Conservation (phyloP, 495 filamentous ascomycete genomes). For the Pyrenopolyporus hunteri region DNA sequence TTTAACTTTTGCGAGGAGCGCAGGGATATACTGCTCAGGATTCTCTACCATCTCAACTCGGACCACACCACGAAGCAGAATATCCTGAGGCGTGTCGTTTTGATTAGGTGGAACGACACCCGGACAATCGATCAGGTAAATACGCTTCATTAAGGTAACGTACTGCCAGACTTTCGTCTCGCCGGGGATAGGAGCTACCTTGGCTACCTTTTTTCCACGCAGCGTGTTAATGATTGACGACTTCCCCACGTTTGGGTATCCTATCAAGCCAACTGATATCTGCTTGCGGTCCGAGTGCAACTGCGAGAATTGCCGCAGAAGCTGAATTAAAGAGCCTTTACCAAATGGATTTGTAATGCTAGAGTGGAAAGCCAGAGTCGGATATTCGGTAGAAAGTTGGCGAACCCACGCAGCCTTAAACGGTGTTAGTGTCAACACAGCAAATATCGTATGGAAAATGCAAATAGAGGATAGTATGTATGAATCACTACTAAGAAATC, state of each 20-base stretch:
- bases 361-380: slow-evolving; percentile 92
- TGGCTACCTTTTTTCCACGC: slow-evolving; percentile 89
- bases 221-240: slow-evolving; percentile 93
- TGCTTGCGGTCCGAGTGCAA: slow-evolving; percentile 92
- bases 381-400: slow-evolving; percentile 80
- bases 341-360: slow-evolving; percentile 91
- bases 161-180: slow-evolving; percentile 99
- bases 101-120: slow-evolving; percentile 90
- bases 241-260: slow-evolving; percentile 89
- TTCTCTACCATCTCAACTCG: slow-evolving; percentile 94
- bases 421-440: slow-evolving; percentile 27
- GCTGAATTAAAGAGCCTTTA: slow-evolving; percentile 75
- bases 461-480: slow-evolving; percentile 64
- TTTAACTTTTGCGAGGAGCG: slow-evolving; percentile 79
- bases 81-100: slow-evolving; percentile 81
- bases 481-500: slow-evolving; percentile 99
- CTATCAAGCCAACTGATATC: slow-evolving; percentile 84
- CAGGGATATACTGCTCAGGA: slow-evolving; percentile 92
- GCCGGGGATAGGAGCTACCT: slow-evolving; percentile 92
- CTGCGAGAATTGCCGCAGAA: slow-evolving; percentile 88
- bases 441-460: background rate
- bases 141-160: slow-evolving; percentile 94
- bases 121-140: slow-evolving; percentile 96
- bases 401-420: slow-evolving; percentile 84
- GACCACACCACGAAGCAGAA: slow-evolving; percentile 90